Base-by-base conservation (phyloP, 2,329 filamentous ascomycete species). In the Botrytis fabae region DNA sequence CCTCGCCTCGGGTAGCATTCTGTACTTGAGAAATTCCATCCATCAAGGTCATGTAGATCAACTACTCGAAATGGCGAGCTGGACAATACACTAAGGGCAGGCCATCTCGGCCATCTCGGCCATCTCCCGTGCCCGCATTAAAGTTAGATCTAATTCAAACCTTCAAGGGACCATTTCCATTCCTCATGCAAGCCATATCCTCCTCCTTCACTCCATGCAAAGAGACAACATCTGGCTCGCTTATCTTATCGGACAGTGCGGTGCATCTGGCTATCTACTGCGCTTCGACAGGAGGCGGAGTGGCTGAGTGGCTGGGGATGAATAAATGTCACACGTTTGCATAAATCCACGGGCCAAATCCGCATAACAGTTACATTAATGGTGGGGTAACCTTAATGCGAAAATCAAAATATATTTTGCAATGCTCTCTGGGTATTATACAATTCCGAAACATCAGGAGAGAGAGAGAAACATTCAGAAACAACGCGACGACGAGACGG, bases 341-440 rank as follows among this genome's bases (percentile, higher is more conserved):
- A 42, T 42, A 14, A 61, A 16, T 38, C 38, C 7, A 7, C 25
- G 10, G 10, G 32, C 22, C n/a, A 51, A 54, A 54, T 54, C 48
- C n/a, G 22, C 25, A 60, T 40, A 40, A 42, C 28, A 25, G 28
- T 28, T 28, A 28, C 32, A 63, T 63, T 44, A 14, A 63, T 63
- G 61, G 61, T 63, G 61, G 61, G 61, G 61, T 28, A 44, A n/a
- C n/a, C n/a, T n/a, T n/a, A n/a, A 44, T 63, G 18, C 35, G 38
- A 63, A 63, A 44, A 38, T 38, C 7, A 38, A 38, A 38, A 44
- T 22, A 63, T 63, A 42, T 63, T 63, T 63, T 63, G 61, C 61
- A 44, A 32, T 18, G 18, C 60, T 6, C 35, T 40, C 10, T 44
- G 61, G 61, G 35, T 25, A 40, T n/a, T 12, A 18, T n/a, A 63